Evolutionary conservation across 306 rosid species (phyloP).

Genomic region (Rosa chinensis): DNA sequence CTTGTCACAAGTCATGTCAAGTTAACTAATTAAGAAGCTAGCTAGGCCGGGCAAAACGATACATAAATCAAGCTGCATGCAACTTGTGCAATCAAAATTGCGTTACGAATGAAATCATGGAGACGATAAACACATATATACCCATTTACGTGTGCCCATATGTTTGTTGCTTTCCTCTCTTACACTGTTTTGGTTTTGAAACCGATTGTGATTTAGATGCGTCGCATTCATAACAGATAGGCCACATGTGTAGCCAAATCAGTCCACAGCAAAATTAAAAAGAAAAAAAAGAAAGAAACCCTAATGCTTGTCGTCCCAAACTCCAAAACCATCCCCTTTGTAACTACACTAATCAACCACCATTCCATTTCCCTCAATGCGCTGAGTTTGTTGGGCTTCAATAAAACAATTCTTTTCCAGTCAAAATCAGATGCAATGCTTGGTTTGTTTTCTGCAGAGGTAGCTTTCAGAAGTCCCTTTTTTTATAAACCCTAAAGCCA

Average conservation of each 20-base stretch:
- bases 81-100: constrained; percentile 10
- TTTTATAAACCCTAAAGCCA: constrained; percentile 32
- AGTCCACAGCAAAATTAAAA: not conserved
- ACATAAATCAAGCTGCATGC: not conserved
- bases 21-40: not conserved
- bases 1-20: not conserved
- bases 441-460: constrained; percentile 36
- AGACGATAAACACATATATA: not conserved
- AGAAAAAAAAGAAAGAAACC: not conserved
- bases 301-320: constrained; percentile 32
- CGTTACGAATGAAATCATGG: not conserved
- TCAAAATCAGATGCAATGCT: constrained; percentile 19
- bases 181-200: constrained; percentile 19
- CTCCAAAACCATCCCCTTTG: not conserved
- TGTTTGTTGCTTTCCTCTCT: constrained; percentile 5
- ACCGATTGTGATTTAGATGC: constrained; percentile 35
- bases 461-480: constrained; percentile 42
- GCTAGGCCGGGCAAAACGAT: not conserved
- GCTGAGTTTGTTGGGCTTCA: constrained; percentile 24
- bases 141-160: not conserved
- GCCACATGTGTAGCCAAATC: constrained; percentile 41
- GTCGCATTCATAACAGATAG: constrained; percentile 50
- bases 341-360: constrained; percentile 11
- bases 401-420: constrained; percentile 25
- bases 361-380: not conserved